Base-by-base conservation (phyloP, 139 green algal genomes). In the Chlamydomonas sphaeroides region DNA sequence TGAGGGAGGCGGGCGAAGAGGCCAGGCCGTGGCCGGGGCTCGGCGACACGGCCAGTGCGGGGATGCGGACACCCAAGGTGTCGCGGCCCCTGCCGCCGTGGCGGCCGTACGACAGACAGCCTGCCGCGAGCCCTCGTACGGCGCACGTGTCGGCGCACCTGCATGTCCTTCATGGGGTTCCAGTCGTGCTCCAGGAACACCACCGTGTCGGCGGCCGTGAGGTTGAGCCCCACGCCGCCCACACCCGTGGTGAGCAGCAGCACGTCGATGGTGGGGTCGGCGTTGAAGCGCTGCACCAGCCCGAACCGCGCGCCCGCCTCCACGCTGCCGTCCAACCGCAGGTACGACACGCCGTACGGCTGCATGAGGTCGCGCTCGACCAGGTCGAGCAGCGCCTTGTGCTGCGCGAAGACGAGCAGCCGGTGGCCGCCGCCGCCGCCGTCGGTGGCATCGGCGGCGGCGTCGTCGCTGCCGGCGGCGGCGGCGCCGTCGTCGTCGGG, bases 141-240 rank as follows among this genome's bases (percentile, higher is more conserved):
- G n/a, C n/a, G n/a, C n/a, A n/a, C n/a, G n/a, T n/a, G n/a, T n/a
- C n/a, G n/a, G 3, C 56, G 20, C 70, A 91, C 94, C 94, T 98
- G 96, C 88, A 99, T 88, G 86, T 99, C 97, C 61, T 95, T 95
- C 94, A 97, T 96, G 30, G 97, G 97, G 91, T 99, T 99, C 96
- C 96, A 99, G 87, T 99, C 97, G 84, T 99, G 97, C 91, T 99
- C 97, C 85, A 99, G 74, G 87, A 99, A 99, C 45, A 99, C 92
- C 57, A 99, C 97, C 17, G 95, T 99, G 89, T 99, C 96, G 11
- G 97, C 97, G 1, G 93, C 81, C 0, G 96, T 99, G 33, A 99
- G 85, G 87, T 99, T 99, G 25, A 99, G 92, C 25, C 97, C 97
- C 62, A 99, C 85, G 0, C 97, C 97, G 42, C 97, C 97, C 70